A percentile compares a stretch with the other conserved stretches of the same genome.
These are phyloP conservation scores for Jatropha multifida DNA, from an alignment of 441 rosid genomes.

Conservation along the genomic window DNA sequence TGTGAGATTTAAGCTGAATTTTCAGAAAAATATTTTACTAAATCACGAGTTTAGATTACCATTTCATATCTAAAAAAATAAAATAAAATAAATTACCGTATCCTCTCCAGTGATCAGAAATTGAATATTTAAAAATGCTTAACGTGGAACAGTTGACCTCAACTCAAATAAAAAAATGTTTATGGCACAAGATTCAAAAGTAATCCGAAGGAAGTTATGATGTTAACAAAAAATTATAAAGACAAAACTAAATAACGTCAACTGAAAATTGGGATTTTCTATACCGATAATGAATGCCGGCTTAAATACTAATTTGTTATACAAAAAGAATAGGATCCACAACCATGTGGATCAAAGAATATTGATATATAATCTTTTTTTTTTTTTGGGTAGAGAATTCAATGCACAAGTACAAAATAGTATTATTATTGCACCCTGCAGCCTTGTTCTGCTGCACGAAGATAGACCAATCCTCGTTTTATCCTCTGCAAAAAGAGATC, in stretches of 20 bases:
- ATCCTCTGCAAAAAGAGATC: constrained; percentile 55
- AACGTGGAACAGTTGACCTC: too few species aligned
- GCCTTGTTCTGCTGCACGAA: constrained; percentile 62
- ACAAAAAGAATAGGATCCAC: constrained; percentile 35
- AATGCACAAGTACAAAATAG: constrained; percentile 7
- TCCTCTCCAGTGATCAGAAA: too few species aligned
- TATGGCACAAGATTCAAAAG: too few species aligned
- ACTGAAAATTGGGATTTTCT: not conserved
- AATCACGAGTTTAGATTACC: too few species aligned
- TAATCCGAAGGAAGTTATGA: too few species aligned
- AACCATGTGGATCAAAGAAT: constrained; percentile 41
- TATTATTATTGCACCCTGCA: constrained; percentile 55
- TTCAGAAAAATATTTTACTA: too few species aligned
- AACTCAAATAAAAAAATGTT: too few species aligned
- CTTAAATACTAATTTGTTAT: constrained; percentile 4
- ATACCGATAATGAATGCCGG: not conserved
- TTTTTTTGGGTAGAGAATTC: not conserved
- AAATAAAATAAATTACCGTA: too few species aligned
- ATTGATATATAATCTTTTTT: not conserved
- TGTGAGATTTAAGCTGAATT: not conserved
- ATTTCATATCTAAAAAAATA: too few species aligned
- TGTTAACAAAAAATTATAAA: not conserved
- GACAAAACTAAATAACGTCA: not conserved
- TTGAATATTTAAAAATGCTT: too few species aligned
- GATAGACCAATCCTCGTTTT: constrained; percentile 62